A percentile compares a stretch with the other conserved stretches of the same genome.
Evolutionary conservation across 306 rosid species (phyloP).

Genomic region (Albizia julibrissin): DNA sequence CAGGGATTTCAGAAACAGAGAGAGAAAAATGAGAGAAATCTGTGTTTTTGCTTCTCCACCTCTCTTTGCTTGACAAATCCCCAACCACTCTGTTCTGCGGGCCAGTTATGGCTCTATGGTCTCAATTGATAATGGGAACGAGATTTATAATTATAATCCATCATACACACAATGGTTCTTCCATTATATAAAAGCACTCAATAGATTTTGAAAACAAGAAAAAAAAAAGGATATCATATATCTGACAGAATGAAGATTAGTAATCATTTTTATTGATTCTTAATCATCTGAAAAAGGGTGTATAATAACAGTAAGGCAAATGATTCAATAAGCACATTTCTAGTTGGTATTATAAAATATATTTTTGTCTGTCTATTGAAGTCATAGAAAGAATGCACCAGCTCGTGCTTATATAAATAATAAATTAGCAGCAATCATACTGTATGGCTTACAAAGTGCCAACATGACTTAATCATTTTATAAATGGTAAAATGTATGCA

Average conservation of each 20-base stretch:
- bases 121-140: constrained; percentile 18
- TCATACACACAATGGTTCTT: background rate
- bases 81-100: background rate
- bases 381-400: background rate
- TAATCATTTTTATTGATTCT: background rate
- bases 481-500: constrained; percentile 9
- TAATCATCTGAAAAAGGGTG: background rate
- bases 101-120: constrained; percentile 19
- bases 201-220: background rate
- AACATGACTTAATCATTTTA: constrained; percentile 24
- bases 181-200: background rate
- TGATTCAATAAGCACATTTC: background rate
- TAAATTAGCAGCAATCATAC: constrained; percentile 9
- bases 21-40: constrained; percentile 8
- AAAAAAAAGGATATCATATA: background rate
- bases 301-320: background rate
- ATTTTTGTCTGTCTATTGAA: background rate
- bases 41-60: constrained; percentile 9
- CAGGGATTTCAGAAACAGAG: constrained; percentile 18
- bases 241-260: background rate
- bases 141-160: background rate
- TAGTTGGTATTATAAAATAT: background rate
- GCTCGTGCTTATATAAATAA: background rate
- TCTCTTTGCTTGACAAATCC: constrained; percentile 20
- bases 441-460: constrained; percentile 18